phyloP scores from a whole-genome alignment of 345 rosid species.

The Arabis hirsuta region DNA sequence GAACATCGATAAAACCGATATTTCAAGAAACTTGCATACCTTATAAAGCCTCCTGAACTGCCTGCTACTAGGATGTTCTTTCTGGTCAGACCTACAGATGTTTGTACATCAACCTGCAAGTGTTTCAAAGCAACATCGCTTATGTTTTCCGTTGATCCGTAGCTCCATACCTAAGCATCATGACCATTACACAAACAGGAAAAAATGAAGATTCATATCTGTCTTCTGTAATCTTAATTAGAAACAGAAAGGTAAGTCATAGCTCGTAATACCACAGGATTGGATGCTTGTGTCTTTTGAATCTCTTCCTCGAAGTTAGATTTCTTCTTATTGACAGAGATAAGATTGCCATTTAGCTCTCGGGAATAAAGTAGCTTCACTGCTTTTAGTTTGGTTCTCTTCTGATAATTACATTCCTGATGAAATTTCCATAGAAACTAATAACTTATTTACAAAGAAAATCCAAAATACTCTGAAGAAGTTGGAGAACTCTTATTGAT shows the following conservation, averaged over 20 bases:
- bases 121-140: constrained; percentile 65
- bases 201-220: background rate
- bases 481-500: constrained; percentile 3
- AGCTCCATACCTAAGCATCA: constrained; percentile 54
- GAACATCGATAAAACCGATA: background rate
- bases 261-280: constrained; percentile 58
- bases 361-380: constrained; percentile 61
- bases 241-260: background rate
- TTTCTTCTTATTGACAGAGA: constrained; percentile 47
- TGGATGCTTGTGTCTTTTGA: constrained; percentile 63
- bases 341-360: constrained; percentile 63
- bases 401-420: constrained; percentile 39
- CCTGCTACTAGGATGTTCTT: constrained; percentile 61
- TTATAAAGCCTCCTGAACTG: constrained; percentile 55
- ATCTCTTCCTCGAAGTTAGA: constrained; percentile 68
- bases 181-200: constrained; percentile 23
- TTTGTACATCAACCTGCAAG: constrained; percentile 46
- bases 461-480: background rate
- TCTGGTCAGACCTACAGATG: constrained; percentile 56
- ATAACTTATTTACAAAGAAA: background rate
- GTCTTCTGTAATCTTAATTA: background rate
- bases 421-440: background rate
- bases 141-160: constrained; percentile 41
- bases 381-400: constrained; percentile 42
- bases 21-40: constrained; percentile 49